Base-by-base conservation (phyloP, 164 flowering plant species). In the Cinnamomum chago region DNA sequence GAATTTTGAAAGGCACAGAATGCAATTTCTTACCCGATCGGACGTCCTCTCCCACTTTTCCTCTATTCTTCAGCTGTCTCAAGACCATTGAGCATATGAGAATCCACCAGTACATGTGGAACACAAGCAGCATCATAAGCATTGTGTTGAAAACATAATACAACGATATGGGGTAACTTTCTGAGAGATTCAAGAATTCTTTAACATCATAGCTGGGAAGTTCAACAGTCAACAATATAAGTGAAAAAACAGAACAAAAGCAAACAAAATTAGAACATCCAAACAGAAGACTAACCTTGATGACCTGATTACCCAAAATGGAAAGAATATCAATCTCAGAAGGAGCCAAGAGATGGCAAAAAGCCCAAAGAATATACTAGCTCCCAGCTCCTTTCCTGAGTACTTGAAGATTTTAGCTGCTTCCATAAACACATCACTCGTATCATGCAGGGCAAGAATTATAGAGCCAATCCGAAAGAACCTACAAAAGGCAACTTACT, bases 31-130 rank as follows among this genome's bases (percentile, higher is more conserved):
- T 79, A 95, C 99, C 99, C 70, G 97, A 92, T 88, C 99, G 85
- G 71, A 95, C 87, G 80, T 95, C 99, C 83, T 92, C 98, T 67
- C 97, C 98, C 62, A 94, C 95, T 87, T 89, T 75, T 78, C 98
- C 97, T 75, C 85, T 86, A 81, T 92, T 93, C 80, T 88, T 82
- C 82, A 93, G 87, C 78, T 90, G 97, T 83, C 84, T 85, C 78
- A 27, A 81, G 76, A 95, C 85, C 99, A 95, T 93, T 47, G 85
- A 23, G 72, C 74, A 95, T 73, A 95, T 95, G 74, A 95, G 93
- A 62, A 85, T 69, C 97, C 98, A 89, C 99, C 99, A 95, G 82
- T 95, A 95, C 58, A 93, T 83, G 81, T 95, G 99, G 84, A 95
- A 91, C 67, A 88, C 83, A 71, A 95, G 88, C 71, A 95, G 85